Evolutionary conservation across 768 basidiomycete genomes (phyloP).

Genomic region (Boletus bicolor): DNA sequence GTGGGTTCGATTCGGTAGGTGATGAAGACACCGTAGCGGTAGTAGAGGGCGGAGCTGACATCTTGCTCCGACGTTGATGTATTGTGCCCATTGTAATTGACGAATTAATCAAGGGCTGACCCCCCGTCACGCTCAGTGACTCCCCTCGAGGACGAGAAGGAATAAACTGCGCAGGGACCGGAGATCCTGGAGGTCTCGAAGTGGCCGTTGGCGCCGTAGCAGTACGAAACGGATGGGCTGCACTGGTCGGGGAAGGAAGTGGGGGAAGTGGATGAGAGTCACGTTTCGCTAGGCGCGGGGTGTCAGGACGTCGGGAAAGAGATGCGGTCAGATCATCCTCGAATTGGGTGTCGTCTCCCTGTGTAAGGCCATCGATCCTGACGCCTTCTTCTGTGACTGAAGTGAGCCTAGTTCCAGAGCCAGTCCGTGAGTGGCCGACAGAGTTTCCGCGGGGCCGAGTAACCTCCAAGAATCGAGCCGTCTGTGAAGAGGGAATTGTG

Average conservation of each 20-base stretch:
- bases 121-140: conserved; percentile 39
- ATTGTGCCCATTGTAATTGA: conserved; percentile 64
- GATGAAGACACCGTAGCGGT: conserved; percentile 24
- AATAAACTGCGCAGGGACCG: conserved; percentile 37
- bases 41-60: conserved; percentile 54
- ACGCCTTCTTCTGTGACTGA: conserved; percentile 60
- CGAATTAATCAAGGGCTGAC: conserved; percentile 51
- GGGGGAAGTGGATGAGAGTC: conserved; percentile 70
- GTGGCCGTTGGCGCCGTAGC: conserved; percentile 13
- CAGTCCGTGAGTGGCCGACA: conserved; percentile 50
- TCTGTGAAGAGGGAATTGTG: conserved; percentile 31
- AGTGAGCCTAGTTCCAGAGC: conserved; percentile 55
- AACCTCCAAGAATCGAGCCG: conserved; percentile 35
- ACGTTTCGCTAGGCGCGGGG: conserved; percentile 41
- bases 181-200: conserved; percentile 48
- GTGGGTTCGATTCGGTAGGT: conserved; percentile 38
- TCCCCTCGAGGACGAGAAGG: conserved; percentile 54
- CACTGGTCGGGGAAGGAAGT: conserved; percentile 48
- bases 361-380: conserved; percentile 35
- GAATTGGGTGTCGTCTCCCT: conserved; percentile 24
- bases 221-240: conserved; percentile 30
- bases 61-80: conserved; percentile 62
- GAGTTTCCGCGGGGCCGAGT: conserved; percentile 47
- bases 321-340: conserved; percentile 32
- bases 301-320: conserved; percentile 37